Percentiles rank a stretch among this genome's conserved stretches.
Evolutionary conservation across 371 early-diverging fungal genomes (phyloP).

Genomic region (Sporodiniella umbellata): DNA sequence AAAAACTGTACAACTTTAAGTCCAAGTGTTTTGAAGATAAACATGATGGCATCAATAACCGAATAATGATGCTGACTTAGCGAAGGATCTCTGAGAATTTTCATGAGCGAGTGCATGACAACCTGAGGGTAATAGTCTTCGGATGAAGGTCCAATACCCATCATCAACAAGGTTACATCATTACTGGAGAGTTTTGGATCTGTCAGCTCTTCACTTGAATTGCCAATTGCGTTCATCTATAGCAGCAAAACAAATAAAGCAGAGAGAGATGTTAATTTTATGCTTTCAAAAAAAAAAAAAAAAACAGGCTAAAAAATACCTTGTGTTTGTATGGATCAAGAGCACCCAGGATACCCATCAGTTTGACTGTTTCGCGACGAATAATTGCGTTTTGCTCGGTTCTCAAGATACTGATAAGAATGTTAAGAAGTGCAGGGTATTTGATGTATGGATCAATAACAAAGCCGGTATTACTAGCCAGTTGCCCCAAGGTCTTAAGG

Average conservation of each 20-base stretch:
- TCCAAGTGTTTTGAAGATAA: constrained; percentile 89
- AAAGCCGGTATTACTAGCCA: constrained; percentile 84
- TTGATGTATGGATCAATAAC: constrained; percentile 91
- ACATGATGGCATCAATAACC: constrained; percentile 91
- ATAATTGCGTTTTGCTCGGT: constrained; percentile 72
- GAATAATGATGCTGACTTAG: constrained; percentile 81
- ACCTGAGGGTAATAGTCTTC: constrained; percentile 89
- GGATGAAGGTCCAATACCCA: constrained; percentile 71
- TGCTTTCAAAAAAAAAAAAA: no score
- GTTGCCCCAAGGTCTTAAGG: constrained; percentile 79
- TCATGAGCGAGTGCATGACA: constrained; percentile 87
- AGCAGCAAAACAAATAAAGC: background rate
- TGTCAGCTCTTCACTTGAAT: constrained; percentile 53
- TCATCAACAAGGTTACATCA: constrained; percentile 65
- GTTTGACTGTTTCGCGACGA: constrained; percentile 82
- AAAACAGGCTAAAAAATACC: no score
- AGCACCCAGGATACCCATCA: constrained; percentile 94
- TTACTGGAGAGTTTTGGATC: constrained; percentile 59
- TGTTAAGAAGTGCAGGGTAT: constrained; percentile 82
- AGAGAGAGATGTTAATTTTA: no score
- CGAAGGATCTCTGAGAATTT: constrained; percentile 83
- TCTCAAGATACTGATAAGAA: constrained; percentile 80
- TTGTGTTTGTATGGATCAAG: constrained; percentile 93
- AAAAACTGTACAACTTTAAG: constrained; percentile 81
- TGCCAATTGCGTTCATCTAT: constrained; percentile 51